Percentiles rank a stretch among this genome's conserved stretches.
These are phyloP conservation scores for Trichoderma gamsii DNA, from an alignment of 495 filamentous ascomycete genomes.

Conservation along the genomic window DNA sequence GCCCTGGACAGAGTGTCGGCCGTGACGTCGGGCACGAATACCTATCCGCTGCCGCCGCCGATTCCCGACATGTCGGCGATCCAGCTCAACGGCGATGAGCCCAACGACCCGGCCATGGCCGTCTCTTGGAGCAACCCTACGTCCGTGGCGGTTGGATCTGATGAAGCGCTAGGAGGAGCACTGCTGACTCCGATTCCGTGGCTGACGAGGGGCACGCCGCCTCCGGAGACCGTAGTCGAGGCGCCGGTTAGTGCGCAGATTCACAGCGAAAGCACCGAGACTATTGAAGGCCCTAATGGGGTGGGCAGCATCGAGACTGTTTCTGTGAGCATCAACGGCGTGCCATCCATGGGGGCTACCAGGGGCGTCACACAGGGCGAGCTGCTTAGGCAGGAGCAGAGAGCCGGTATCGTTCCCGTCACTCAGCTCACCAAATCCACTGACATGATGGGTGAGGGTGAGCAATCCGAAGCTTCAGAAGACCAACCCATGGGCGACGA, in stretches of 20 bases:
- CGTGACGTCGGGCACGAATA: slow-evolving; percentile 73
- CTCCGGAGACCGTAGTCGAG: slow-evolving; percentile 11
- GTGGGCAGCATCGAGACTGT: slow-evolving; percentile 67
- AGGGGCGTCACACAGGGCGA: slow-evolving; percentile 69
- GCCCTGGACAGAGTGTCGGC: slow-evolving; percentile 88
- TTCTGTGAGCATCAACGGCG: slow-evolving; percentile 59
- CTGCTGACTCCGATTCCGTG: slow-evolving; percentile 92
- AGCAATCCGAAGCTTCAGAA: slow-evolving; percentile 18
- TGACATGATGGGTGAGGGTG: slow-evolving; percentile 20
- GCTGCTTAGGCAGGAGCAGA: slow-evolving; percentile 70
- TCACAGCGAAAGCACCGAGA: slow-evolving; percentile 60
- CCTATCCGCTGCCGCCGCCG: slow-evolving; percentile 73
- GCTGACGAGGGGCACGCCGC: slow-evolving; percentile 42
- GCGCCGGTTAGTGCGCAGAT: slow-evolving; percentile 34
- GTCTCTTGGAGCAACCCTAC: slow-evolving; percentile 32
- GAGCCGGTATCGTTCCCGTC: slow-evolving; percentile 57
- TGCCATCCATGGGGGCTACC: slow-evolving; percentile 38
- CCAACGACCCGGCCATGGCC: slow-evolving; percentile 26
- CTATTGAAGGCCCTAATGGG: slow-evolving; percentile 66
- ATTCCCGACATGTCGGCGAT: slow-evolving; percentile 45
- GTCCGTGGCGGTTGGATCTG: slow-evolving; percentile 55
- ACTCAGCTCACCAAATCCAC: slow-evolving; percentile 31
- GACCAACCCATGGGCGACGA: slow-evolving; percentile 30
- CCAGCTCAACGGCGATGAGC: slow-evolving; percentile 62
- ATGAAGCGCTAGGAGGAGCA: slow-evolving; percentile 86